These are phyloP conservation scores for Agrocybe pediades DNA, from an alignment of 768 basidiomycete species.

Conservation along the genomic window DNA sequence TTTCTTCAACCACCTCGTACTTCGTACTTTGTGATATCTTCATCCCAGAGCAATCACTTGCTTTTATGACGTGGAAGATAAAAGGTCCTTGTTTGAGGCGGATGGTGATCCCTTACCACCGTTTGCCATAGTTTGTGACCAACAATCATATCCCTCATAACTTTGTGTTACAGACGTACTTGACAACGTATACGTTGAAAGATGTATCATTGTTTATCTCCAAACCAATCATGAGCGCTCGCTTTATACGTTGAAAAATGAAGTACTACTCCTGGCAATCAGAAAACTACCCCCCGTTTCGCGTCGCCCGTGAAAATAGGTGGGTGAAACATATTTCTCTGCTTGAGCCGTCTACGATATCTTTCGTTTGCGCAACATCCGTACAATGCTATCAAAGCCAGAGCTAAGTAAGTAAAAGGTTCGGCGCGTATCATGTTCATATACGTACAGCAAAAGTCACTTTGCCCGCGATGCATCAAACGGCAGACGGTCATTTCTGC, in stretches of 20 bases:
- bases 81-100: conserved; percentile 75
- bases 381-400: conserved; percentile 36
- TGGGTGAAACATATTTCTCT: conserved; percentile 23
- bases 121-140: conserved; percentile 63
- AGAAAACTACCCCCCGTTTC: conserved; percentile 16
- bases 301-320: conserved; percentile 1
- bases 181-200: not conserved
- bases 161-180: not conserved
- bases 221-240: not conserved
- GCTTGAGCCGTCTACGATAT: conserved; percentile 53
- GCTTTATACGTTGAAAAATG: not conserved
- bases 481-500: conserved; percentile 48
- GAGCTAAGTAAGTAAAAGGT: not conserved
- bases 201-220: not conserved
- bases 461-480: conserved; percentile 38
- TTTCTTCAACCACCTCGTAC: conserved; percentile 22
- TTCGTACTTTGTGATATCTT: conserved; percentile 8
- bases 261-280: not conserved
- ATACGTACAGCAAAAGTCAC: conserved; percentile 59
- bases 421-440: not conserved
- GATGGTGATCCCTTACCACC: conserved; percentile 49
- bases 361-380: conserved; percentile 59
- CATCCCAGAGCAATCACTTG: conserved; percentile 10
- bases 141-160: conserved; percentile 21
- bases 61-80: conserved; percentile 26